Evolutionary conservation across 2,329 filamentous ascomycete genomes (phyloP).

Genomic region (Talaromyces islandicus): DNA sequence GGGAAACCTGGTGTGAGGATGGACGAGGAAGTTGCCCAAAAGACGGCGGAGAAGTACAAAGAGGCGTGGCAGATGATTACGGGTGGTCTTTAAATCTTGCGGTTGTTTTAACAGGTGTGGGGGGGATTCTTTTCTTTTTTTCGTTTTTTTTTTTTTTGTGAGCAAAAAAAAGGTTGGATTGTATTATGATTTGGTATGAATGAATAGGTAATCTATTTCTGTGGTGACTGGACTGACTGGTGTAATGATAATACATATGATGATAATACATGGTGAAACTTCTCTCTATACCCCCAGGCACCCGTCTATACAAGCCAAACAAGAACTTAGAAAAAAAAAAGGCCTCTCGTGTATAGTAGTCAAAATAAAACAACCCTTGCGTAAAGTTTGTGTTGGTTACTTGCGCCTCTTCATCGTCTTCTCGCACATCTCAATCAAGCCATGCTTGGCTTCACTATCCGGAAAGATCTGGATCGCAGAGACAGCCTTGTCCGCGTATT

Average conservation of each 20-base stretch:
- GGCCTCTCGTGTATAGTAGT: background rate
- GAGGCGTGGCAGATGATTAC: conserved; percentile 70
- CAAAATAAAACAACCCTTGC: too few relatives aligned
- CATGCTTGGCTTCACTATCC: conserved; percentile 89
- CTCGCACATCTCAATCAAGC: conserved; percentile 85
- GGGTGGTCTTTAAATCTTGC: conserved; percentile 35
- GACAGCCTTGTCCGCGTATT: conserved; percentile 84
- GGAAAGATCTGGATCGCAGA: conserved; percentile 79
- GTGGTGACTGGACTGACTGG: background rate
- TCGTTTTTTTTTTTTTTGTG: background rate
- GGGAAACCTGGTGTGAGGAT: conserved; percentile 67
- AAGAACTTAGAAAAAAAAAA: too few relatives aligned
- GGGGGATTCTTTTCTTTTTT: background rate
- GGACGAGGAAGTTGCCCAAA: conserved; percentile 62
- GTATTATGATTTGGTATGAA: background rate
- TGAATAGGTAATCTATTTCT: background rate
- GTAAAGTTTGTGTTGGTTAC: conserved; percentile 33
- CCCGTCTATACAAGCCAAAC: background rate
- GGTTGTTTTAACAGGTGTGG: too few relatives aligned
- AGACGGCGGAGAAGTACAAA: conserved; percentile 66
- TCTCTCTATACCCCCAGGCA: background rate
- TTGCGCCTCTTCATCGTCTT: conserved; percentile 88
- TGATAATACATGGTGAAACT: background rate
- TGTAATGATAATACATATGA: background rate
- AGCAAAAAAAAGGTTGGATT: background rate